Base-by-base conservation (phyloP, 176 grass and related monocot species). In the Aegilops umbellulata region DNA sequence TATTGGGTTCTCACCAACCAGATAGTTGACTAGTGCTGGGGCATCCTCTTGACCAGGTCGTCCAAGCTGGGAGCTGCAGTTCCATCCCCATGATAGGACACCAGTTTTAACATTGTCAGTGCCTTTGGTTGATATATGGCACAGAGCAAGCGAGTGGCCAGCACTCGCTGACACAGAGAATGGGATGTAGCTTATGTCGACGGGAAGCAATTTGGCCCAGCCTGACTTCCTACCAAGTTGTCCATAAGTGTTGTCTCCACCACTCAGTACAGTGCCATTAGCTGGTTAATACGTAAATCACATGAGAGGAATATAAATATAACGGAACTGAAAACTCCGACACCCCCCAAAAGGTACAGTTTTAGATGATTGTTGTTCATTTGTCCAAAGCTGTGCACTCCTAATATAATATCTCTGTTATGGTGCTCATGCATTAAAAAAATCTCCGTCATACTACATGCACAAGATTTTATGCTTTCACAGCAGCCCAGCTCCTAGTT, bases 11-110 rank as follows among this genome's bases (percentile, higher is more conserved):
- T 98, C 91, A 55, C 60, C 78, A 29, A 67, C 51, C n/a, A 95
- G 87, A 89, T 58, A 71, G 15, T 94, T 69, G 20, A 98, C 80
- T 51, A 91, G 44, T 67, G 30, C 65, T 7, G 93, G 96, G 60
- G 78, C 8, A 47, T 94, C 92, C 81, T 88, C 90, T 79, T 69
- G 42, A 29, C 93, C 90, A 7, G 62, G 61, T 55, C 91, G 92
- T 62, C 96, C 96, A 14, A 98, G 90, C 86, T 98, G 96, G 58
- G 84, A 93, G 64, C 93, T 95, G 65, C 86, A 84, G 77, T 92
- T 98, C 96, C 96, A 98, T 75, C 96, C 93, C 93, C 96, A 94
- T 35, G 96, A 95, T 69, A 94, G 69, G 69, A 98, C 14, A 23
- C 78, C 51, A 3, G 73, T 86, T n/a, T 84, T 74, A 0, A 14